Evolutionary conservation across 169 alveolate genomes (phyloP).

Genomic region (Cryptosporidium sp.): DNA sequence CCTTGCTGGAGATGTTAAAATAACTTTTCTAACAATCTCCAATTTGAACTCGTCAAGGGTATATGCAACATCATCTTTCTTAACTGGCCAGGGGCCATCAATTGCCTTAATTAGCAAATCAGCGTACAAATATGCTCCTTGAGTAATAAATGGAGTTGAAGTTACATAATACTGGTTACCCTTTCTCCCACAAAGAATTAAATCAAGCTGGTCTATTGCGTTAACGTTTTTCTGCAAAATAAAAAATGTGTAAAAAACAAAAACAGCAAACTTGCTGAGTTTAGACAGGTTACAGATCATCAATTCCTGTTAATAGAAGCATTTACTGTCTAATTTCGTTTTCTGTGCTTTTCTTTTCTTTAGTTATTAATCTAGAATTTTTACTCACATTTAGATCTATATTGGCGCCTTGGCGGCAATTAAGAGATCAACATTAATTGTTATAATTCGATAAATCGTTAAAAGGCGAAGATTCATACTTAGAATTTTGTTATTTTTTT

Average conservation of each 20-base stretch:
- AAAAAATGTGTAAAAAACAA: neutral
- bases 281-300: conserved; percentile 6
- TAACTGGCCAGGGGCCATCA: conserved; percentile 57
- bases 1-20: conserved; percentile 55
- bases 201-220: conserved; percentile 54
- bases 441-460: neutral
- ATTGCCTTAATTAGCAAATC: conserved; percentile 50
- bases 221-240: conserved; percentile 12
- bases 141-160: conserved; percentile 55
- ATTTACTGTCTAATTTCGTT: conserved; percentile 5
- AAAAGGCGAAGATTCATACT: neutral
- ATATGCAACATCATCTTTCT: conserved; percentile 21
- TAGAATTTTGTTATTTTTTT: no score
- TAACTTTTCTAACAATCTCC: conserved; percentile 44
- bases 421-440: conserved; percentile 27
- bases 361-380: conserved; percentile 20
- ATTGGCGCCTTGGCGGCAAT: conserved; percentile 70
- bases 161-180: conserved; percentile 52
- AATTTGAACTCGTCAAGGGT: conserved; percentile 46
- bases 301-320: conserved; percentile 44
- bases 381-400: conserved; percentile 38
- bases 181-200: conserved; percentile 45
- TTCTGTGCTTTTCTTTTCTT: neutral
- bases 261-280: conserved; percentile 51
- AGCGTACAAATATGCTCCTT: conserved; percentile 71